phyloP scores from a whole-genome alignment of 805 yeast genomes.

The Zygosaccharomyces pseudorouxii region DNA sequence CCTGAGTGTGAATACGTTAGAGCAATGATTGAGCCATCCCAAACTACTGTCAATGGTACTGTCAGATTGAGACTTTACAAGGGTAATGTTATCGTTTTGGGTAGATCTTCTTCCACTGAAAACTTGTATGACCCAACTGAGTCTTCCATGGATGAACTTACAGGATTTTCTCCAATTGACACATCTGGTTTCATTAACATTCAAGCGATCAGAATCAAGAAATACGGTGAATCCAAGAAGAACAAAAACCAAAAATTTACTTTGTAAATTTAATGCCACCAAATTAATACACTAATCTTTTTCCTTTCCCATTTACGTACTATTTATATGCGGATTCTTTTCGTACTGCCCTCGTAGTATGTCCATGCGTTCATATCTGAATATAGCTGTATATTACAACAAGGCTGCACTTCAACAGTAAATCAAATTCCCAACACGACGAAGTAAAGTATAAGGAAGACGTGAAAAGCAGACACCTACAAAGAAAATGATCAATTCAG shows the following conservation, averaged over 20 bases:
- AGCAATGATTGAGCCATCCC: conserved; percentile 91
- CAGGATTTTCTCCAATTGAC: conserved; percentile 96
- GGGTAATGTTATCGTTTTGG: conserved; percentile 78
- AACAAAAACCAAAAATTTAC: conserved; percentile 55
- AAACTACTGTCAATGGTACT: conserved; percentile 90
- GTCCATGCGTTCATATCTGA: too few relatives aligned
- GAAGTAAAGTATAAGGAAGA: not conserved
- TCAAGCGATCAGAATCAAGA: conserved; percentile 96
- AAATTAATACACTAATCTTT: not conserved
- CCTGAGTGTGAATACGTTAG: conserved; percentile 98
- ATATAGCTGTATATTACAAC: not conserved
- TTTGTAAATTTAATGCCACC: conserved; percentile 23
- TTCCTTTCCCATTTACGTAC: not conserved
- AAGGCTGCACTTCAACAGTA: not conserved
- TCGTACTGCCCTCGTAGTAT: too few relatives aligned
- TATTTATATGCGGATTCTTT: not conserved
- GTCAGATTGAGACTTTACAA: conserved; percentile 93
- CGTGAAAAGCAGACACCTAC: not conserved
- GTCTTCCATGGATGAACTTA: conserved; percentile 98
- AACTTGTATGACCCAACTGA: conserved; percentile 96
- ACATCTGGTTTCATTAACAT: conserved; percentile 97
- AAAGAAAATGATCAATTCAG: conserved; percentile 22
- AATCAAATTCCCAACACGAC: not conserved
- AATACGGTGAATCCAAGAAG: conserved; percentile 93
- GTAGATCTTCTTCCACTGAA: conserved; percentile 94